phyloP scores from a whole-genome alignment of 352 stramenopile species.

The Phytophthora ohioensis region DNA sequence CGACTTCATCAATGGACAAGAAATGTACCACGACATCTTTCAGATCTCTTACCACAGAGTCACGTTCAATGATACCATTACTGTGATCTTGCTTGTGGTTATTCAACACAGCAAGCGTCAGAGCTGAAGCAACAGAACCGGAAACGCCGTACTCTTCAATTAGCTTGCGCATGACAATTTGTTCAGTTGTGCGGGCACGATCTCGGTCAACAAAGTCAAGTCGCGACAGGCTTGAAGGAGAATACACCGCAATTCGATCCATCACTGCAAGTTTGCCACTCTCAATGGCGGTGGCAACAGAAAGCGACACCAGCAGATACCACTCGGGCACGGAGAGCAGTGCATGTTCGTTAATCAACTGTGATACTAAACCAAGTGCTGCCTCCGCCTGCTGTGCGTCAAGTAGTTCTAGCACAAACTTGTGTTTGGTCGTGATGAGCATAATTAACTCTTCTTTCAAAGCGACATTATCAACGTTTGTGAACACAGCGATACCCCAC shows the following conservation, averaged over 20 bases:
- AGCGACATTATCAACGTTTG: constrained; percentile 7
- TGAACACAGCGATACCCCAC: constrained; percentile 27
- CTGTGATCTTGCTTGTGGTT: background rate
- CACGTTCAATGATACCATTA: too few relatives aligned
- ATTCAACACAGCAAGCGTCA: constrained; percentile 15
- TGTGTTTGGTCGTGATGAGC: constrained; percentile 48
- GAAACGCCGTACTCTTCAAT: constrained; percentile 31
- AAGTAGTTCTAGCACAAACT: constrained; percentile 55
- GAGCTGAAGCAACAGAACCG: constrained; percentile 16
- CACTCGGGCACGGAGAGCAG: constrained; percentile 59
- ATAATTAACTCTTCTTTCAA: constrained; percentile 31
- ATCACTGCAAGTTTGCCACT: constrained; percentile 46
- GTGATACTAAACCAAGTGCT: constrained; percentile 51
- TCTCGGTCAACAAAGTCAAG: constrained; percentile 3
- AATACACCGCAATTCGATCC: constrained; percentile 22
- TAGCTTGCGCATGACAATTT: constrained; percentile 20
- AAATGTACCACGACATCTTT: constrained; percentile 25
- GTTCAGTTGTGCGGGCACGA: constrained; percentile 4
- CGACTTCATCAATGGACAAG: constrained; percentile 12
- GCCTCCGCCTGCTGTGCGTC: constrained; percentile 37
- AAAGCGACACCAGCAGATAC: constrained; percentile 49
- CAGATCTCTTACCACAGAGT: constrained; percentile 15
- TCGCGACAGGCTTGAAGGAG: background rate
- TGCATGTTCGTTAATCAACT: constrained; percentile 62
- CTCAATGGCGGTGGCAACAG: constrained; percentile 39